Evolutionary conservation across 345 rosid species (phyloP), one percentile per base, ranked within the genome.

Genomic region (Camelina laxa): DNA sequence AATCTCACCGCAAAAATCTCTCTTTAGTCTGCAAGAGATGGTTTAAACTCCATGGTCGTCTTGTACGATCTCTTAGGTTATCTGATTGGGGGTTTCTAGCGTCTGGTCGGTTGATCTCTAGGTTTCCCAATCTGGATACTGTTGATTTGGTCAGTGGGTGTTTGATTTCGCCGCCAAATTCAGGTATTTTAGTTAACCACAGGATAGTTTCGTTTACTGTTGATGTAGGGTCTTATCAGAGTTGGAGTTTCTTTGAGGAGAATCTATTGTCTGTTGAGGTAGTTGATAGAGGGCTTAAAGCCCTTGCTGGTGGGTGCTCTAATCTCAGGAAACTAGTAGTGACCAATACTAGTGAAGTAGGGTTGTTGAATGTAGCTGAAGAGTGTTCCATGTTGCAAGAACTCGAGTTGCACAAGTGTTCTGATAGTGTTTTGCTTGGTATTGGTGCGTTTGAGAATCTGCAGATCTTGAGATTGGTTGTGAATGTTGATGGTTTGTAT

Each of bases 21-120:
- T 89, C 84, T 39, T 85, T 88, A 24, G 97, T 89, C n/a, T 90
- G 99, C 79, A 92, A 88, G 75, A 88, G 99, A 61, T 95, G 99
- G 99, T 60, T 84, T 12, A 75, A 75, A 65, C 90, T 92, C 67
- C 93, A 89, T 44, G 97, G 97, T n/a, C 86, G 90, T 9, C 84
- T 95, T 14, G 89, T 89, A 0, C 85, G 83, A 13, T 84, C 88
- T 13, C 55, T 95, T 42, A 87, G 61, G 80, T 77, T 95, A 6
- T 74, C 77, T 16, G 94, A 95, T 65, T 92, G 97, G 97, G 85
- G 70, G 1, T 89, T 92, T 65, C 80, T 91, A 45, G 81, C 72
- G 62, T 94, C 97, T 6, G 91, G 91, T 66, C 80, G 91, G 72
- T 41, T 90, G 54, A 76, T 85, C 62, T 44, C 51, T 6, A 80